Base-by-base conservation (phyloP, 768 basidiomycete species). In the Termitomyces sp. region DNA sequence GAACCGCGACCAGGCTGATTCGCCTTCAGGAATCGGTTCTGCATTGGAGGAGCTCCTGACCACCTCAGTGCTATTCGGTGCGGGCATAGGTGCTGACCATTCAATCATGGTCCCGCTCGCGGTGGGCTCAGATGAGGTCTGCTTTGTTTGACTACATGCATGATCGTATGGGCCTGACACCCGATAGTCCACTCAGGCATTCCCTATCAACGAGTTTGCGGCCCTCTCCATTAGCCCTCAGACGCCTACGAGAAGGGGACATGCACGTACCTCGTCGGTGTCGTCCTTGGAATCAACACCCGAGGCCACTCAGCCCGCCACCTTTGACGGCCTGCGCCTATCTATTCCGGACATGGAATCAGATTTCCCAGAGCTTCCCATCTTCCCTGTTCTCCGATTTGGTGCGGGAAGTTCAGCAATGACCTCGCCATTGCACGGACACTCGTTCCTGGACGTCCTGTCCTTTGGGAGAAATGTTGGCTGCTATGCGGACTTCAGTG, bases 231-330 rank as follows among this genome's bases (percentile, higher is more conserved):
- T 87, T 57, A 73, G 79, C 12, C 83, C 85, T 32, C 72, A 76
- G 62, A 82, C 82, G 36, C 84, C 83, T 23, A 71, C 71, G 47
- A 74, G 76, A 46, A 69, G 72, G 63, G 72, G 73, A 54, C 74
- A 75, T 62, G 67, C 70, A 47, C 76, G 74, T 26, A 75, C 80
- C 63, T 79, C 81, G 6, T 77, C 83, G 12, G 69, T 74, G n/a
- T 82, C 81, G 8, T 85, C 83, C 9, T 63, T 80, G 48, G 81
- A 84, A 63, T 86, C 86, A n/a, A 81, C 82, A 3, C 83, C 83
- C 20, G 83, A 84, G 65, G 57, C 77, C 5, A 48, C 69, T 12
- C 70, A 73, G 54, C 67, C 71, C 16, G 69, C 73, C 33, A 61
- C 54, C 16, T 70, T 81, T 50, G 79, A 79, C 35, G 71, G 70